Conservation (phyloP, 2,329 filamentous ascomycete genomes). For the Curvularia spicifera region DNA sequence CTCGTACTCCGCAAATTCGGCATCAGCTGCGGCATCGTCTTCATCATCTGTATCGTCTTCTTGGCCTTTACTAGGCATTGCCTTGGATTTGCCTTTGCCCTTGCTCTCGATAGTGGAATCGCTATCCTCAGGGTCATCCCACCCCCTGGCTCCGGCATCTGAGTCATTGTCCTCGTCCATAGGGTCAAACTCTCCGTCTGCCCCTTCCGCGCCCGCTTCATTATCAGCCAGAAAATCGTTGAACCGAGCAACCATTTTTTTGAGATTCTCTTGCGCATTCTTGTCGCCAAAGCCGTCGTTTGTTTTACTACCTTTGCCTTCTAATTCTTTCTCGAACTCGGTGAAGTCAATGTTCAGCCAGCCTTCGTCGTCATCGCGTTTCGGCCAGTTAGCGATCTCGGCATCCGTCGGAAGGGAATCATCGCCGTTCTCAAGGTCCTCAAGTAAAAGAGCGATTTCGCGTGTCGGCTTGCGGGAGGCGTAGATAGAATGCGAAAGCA, state of each 20-base stretch:
- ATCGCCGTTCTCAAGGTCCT: slow-evolving; percentile 76
- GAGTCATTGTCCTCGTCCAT: slow-evolving; percentile 71
- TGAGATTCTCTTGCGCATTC: slow-evolving; percentile 74
- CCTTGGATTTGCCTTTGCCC: slow-evolving; percentile 58
- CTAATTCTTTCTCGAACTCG: slow-evolving; percentile 84
- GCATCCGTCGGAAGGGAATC: slow-evolving; percentile 71
- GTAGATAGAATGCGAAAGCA: slow-evolving; percentile 71
- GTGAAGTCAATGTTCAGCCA: slow-evolving; percentile 94
- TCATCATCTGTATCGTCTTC: slow-evolving; percentile 42
- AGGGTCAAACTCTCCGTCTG: slow-evolving; percentile 66
- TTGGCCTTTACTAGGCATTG: slow-evolving; percentile 60
- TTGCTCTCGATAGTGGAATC: slow-evolving; percentile 47
- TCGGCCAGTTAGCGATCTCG: slow-evolving; percentile 75
- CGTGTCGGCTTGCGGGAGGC: slow-evolving; percentile 72
- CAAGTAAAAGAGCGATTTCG: slow-evolving; percentile 77
- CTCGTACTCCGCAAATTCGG: slow-evolving; percentile 75
- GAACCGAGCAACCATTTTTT: slow-evolving; percentile 92
- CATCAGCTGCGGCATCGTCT: slow-evolving; percentile 66
- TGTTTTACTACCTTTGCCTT: slow-evolving; percentile 51
- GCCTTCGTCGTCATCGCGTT: slow-evolving; percentile 78
- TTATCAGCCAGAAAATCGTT: slow-evolving; percentile 90
- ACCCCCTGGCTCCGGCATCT: slow-evolving; percentile 54
- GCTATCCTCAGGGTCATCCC: slow-evolving; percentile 52
- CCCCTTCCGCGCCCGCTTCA: slow-evolving; percentile 78
- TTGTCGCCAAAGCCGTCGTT: slow-evolving; percentile 65